phyloP scores from a whole-genome alignment of 768 basidiomycete genomes.

The Mrakia frigida region DNA sequence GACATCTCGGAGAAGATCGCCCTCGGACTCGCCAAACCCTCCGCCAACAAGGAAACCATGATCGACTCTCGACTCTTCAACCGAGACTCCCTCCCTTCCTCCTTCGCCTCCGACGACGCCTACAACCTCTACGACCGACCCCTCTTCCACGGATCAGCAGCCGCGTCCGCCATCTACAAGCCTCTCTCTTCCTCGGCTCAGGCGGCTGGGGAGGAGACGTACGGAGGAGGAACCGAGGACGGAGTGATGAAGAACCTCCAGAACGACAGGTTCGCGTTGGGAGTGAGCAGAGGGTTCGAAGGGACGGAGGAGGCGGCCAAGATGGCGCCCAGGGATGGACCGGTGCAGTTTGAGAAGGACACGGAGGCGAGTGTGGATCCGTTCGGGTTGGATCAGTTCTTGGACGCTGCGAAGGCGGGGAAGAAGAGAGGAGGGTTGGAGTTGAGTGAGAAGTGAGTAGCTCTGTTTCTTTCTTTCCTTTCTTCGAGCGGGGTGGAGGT shows the following conservation, averaged over 20 bases:
- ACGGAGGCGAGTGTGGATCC: constrained; percentile 64
- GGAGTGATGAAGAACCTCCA: constrained; percentile 84
- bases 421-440: constrained; percentile 59
- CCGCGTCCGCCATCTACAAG: constrained; percentile 99
- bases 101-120: constrained; percentile 86
- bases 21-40: constrained; percentile 93
- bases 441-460: constrained; percentile 29
- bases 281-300: constrained; percentile 77
- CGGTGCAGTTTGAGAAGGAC: constrained; percentile 98
- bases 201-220: constrained; percentile 70
- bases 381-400: constrained; percentile 91
- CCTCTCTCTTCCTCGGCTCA: constrained; percentile 50
- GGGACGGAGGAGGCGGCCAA: constrained; percentile 64
- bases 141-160: constrained; percentile 90
- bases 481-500: too few relatives aligned
- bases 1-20: constrained; percentile 99
- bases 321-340: constrained; percentile 61
- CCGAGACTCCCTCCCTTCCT: constrained; percentile 74
- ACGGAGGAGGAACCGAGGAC: constrained; percentile 91
- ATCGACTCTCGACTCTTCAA: constrained; percentile 96
- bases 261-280: constrained; percentile 90
- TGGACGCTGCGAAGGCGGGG: constrained; percentile 95
- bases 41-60: constrained; percentile 92
- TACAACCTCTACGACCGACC: constrained; percentile 93
- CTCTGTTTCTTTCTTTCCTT: not conserved